These are phyloP conservation scores for Aphanomyces stellatus DNA, from an alignment of 352 stramenopile species.

Conservation along the genomic window DNA sequence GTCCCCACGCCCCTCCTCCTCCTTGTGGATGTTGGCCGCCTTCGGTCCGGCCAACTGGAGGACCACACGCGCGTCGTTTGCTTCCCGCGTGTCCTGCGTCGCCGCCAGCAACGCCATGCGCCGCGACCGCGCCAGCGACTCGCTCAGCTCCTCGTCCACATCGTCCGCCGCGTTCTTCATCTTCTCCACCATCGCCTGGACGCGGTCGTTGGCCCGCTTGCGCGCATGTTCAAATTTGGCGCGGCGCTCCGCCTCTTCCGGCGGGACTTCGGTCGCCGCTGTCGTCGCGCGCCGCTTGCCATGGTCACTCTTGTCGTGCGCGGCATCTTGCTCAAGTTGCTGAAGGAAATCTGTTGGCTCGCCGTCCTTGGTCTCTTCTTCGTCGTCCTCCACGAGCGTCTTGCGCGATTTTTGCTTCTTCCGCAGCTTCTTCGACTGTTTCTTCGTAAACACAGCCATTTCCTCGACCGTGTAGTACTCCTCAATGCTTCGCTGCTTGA, in stretches of 20 bases:
- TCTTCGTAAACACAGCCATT: slow-evolving; percentile 75
- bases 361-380: slow-evolving; percentile 21
- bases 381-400: slow-evolving; percentile 22
- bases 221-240: slow-evolving; percentile 63
- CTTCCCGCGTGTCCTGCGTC: slow-evolving; percentile 18
- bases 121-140: slow-evolving; percentile 59
- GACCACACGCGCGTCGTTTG: slow-evolving; percentile 22
- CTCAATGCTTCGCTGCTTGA: slow-evolving; percentile 36
- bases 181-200: neutral
- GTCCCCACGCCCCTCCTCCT: slow-evolving; percentile 27
- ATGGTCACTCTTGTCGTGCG: slow-evolving; percentile 29
- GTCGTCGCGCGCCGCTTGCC: slow-evolving; percentile 39
- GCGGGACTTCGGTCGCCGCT: slow-evolving; percentile 15
- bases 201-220: slow-evolving; percentile 41
- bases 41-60: slow-evolving; percentile 24
- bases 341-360: slow-evolving; percentile 30
- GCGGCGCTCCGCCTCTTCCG: slow-evolving; percentile 35
- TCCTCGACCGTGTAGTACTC: slow-evolving; percentile 85
- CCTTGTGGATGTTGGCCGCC: slow-evolving; percentile 38
- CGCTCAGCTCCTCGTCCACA: slow-evolving; percentile 65
- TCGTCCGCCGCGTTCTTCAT: slow-evolving; percentile 25
- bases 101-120: slow-evolving; percentile 44
- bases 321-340: slow-evolving; percentile 55
- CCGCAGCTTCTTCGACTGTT: slow-evolving; percentile 64
- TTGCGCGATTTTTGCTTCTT: slow-evolving; percentile 53